A percentile compares a stretch with the other conserved stretches of the same genome.
These are phyloP conservation scores for Basipetospora sp. DNA, from an alignment of 2,329 filamentous ascomycete genomes.

Conservation along the genomic window DNA sequence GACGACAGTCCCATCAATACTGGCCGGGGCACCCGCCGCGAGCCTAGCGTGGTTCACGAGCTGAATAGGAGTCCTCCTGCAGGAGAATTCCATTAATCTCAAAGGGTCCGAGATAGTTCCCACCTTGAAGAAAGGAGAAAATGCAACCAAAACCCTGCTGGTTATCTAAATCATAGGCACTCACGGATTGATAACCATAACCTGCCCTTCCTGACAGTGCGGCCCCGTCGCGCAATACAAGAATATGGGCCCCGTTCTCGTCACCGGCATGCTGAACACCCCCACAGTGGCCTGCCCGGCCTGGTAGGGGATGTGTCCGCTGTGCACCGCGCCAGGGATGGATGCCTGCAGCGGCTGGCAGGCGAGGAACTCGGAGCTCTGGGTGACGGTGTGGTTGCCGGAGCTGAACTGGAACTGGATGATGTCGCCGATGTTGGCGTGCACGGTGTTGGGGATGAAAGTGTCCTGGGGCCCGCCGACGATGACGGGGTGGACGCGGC, in stretches of 20 bases:
- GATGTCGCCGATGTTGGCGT: slow-evolving; percentile 21
- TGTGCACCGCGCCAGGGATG: slow-evolving; percentile 20
- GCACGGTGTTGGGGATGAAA: slow-evolving; percentile 23
- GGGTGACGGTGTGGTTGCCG: slow-evolving; percentile 29
- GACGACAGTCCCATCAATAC: slow-evolving; percentile 16
- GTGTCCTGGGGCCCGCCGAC: slow-evolving; percentile 23
- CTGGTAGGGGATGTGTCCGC: slow-evolving; percentile 25
- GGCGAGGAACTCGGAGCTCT: slow-evolving; percentile 20
- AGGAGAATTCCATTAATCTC: neutral
- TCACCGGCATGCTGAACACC: slow-evolving; percentile 32
- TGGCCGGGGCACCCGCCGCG: slow-evolving; percentile 11
- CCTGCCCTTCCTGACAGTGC: slow-evolving; percentile 36
- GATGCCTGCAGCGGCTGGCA: slow-evolving; percentile 24
- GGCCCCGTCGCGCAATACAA: slow-evolving; percentile 34
- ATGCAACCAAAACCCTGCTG: neutral
- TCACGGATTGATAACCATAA: slow-evolving; percentile 35
- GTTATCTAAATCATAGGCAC: slow-evolving; percentile 7
- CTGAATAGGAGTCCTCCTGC: slow-evolving; percentile 12
- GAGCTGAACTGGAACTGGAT: slow-evolving; percentile 29
- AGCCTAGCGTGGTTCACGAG: slow-evolving; percentile 16
- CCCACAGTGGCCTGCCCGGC: slow-evolving; percentile 23
- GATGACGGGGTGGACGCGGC: slow-evolving; percentile 15
- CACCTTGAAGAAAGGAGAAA: neutral
- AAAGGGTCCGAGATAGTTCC: neutral
- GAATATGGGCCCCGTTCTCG: slow-evolving; percentile 30